Base-by-base conservation (phyloP, 371 early-diverging fungal species). In the Apophysomyces elegans region DNA sequence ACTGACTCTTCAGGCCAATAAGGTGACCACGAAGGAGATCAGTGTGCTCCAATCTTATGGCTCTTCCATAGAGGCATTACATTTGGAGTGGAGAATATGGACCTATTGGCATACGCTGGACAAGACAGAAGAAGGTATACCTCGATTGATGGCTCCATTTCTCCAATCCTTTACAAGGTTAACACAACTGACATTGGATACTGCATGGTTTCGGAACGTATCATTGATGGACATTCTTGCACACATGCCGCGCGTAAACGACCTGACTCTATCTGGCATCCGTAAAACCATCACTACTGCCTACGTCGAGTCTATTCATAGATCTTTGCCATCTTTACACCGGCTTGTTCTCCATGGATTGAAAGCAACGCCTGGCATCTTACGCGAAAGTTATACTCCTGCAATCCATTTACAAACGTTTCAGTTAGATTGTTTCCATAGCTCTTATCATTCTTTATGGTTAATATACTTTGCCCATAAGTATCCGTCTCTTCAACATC, bases 391-490 rank as follows among this genome's bases (percentile, higher is more conserved):
- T 9, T 50, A 50, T 9, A 11, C 2, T 7, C 54, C 54, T 18
- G 54, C 54, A 21, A 16, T 9, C 21, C n/a, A 50, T 5, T 5
- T 50, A 7, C 16, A 16, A 7, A 7, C 21, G 11, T 50, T 50
- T 26, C 54, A 9, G 9, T 5, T 50, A 26, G 54, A 50, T 21
- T 50, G 54, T 21, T 50, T 50, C 54, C 54, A 50, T 50, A 26
- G 54, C 9, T 41, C 41, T 13, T 50, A 50, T 21, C 54, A 50
- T 21, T 35, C 54, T 50, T 11, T 50, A 11, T 62, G 62, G 62
- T 5, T 62, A 50, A 36, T 62, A 32, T 62, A 62, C 37, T 62
- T 62, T 35, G 62, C 62, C 3, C 16, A 45, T 12, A 62, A 62
- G 18, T 62, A 62, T 16, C 62, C 62, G 2, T 11, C 35, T n/a